These are phyloP conservation scores for Colletotrichum chlorophyti DNA, from an alignment of 2,329 filamentous ascomycete species.

Conservation along the genomic window DNA sequence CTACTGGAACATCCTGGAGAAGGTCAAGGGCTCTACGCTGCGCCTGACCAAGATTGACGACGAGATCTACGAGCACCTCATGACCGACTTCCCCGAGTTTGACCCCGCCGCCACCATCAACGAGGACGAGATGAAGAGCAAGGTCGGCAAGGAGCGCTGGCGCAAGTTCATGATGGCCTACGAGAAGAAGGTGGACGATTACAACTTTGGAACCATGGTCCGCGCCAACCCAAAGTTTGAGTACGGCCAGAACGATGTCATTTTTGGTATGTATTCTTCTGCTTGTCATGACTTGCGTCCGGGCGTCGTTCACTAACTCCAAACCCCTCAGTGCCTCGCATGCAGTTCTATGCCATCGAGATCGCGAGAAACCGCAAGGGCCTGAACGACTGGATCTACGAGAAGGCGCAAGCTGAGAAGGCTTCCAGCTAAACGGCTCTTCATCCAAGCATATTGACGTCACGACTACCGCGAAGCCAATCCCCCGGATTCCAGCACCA, in stretches of 20 bases:
- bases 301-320: not conserved
- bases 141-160: slow-evolving; percentile 92
- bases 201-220: slow-evolving; percentile 96
- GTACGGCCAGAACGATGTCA: slow-evolving; percentile 88
- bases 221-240: slow-evolving; percentile 79
- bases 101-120: slow-evolving; percentile 81
- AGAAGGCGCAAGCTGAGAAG: slow-evolving; percentile 74
- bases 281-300: not conserved
- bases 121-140: slow-evolving; percentile 98
- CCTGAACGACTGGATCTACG: slow-evolving; percentile 96
- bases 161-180: slow-evolving; percentile 92
- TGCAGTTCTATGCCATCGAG: slow-evolving; percentile 63
- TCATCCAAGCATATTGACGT: not conserved
- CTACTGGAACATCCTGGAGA: slow-evolving; percentile 96
- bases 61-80: slow-evolving; percentile 91
- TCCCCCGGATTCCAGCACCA: not conserved
- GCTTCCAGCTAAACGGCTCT: slow-evolving; percentile 30
- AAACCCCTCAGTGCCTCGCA: slow-evolving; percentile 54
- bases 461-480: not conserved
- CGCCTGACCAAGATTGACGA: slow-evolving; percentile 94
- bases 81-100: slow-evolving; percentile 89
- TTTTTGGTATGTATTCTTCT: slow-evolving; percentile 73
- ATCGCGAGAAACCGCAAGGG: slow-evolving; percentile 80
- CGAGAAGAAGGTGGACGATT: slow-evolving; percentile 95
- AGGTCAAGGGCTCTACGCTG: slow-evolving; percentile 84